A percentile compares a stretch with the other conserved stretches of the same genome.
These are phyloP conservation scores for Daldinia loculata DNA, from an alignment of 495 filamentous ascomycete species.

Conservation along the genomic window DNA sequence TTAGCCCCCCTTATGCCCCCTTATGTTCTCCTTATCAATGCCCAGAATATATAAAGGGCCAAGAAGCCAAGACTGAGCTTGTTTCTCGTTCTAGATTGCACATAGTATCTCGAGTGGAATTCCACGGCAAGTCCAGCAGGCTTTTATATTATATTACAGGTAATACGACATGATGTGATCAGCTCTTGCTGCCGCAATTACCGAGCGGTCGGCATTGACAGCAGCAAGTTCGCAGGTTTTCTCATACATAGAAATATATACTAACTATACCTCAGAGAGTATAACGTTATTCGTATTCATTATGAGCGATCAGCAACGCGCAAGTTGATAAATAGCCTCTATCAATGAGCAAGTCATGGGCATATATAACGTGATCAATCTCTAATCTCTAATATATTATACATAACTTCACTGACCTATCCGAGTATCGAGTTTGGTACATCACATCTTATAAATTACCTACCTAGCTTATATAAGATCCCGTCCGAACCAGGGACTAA, in stretches of 20 bases:
- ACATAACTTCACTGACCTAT: background rate
- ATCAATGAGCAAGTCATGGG: constrained; percentile 24
- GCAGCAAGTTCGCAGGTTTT: constrained; percentile 12
- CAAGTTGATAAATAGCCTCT: constrained; percentile 6
- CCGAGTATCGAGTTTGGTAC: background rate
- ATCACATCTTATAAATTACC: constrained; percentile 25
- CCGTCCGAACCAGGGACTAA: constrained; percentile 10
- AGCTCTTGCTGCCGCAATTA: constrained; percentile 20
- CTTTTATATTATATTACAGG: constrained; percentile 40
- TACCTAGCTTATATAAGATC: constrained; percentile 36
- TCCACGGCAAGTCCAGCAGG: constrained; percentile 28
- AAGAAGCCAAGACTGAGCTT: constrained; percentile 44
- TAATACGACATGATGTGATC: constrained; percentile 39
- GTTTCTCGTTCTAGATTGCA: constrained; percentile 39
- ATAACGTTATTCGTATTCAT: constrained; percentile 18
- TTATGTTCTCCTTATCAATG: constrained; percentile 32
- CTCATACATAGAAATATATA: background rate
- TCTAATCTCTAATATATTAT: constrained; percentile 17
- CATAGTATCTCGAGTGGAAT: constrained; percentile 31
- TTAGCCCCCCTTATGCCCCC: constrained; percentile 27
- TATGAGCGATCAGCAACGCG: constrained; percentile 10
- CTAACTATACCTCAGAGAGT: constrained; percentile 1
- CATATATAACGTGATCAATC: constrained; percentile 21
- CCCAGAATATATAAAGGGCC: constrained; percentile 27
- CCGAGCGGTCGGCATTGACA: constrained; percentile 36